Evolutionary conservation across 2,329 filamentous ascomycete species (phyloP).

Genomic region (Neofusicoccum ribis): DNA sequence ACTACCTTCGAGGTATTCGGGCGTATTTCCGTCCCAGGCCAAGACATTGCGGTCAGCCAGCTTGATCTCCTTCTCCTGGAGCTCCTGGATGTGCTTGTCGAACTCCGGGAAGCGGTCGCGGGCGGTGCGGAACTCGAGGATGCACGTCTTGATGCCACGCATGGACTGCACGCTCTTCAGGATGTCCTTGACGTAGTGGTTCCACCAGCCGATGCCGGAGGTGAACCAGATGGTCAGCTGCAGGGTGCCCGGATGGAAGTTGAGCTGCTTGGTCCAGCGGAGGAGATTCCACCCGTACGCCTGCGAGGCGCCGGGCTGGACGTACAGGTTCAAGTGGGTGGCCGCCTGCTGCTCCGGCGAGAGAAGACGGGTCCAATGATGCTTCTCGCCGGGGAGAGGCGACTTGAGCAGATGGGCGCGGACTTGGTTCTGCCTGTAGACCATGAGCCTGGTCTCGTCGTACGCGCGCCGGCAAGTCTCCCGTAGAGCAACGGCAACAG

Average conservation of each 20-base stretch:
- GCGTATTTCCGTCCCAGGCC: neutral
- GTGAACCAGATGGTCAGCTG: constrained; percentile 15
- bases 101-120: neutral
- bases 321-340: constrained; percentile 8
- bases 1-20: neutral
- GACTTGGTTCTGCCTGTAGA: neutral
- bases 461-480: constrained; percentile 5
- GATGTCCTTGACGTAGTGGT: neutral
- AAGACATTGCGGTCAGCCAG: neutral
- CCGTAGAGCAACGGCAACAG: neutral
- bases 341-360: neutral
- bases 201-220: neutral
- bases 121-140: constrained; percentile 4
- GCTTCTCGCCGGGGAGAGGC: neutral
- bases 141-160: neutral
- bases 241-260: neutral
- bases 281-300: constrained; percentile 5
- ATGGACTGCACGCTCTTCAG: neutral
- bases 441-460: constrained; percentile 4
- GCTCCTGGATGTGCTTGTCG: neutral
- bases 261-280: constrained; percentile 1
- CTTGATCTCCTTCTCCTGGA: neutral
- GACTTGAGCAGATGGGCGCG: constrained; percentile 6
- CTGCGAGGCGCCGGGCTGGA: neutral
- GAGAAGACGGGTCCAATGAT: neutral